Base-by-base conservation (phyloP, 2,329 filamentous ascomycete genomes). In the Metarhizium brunneum region DNA sequence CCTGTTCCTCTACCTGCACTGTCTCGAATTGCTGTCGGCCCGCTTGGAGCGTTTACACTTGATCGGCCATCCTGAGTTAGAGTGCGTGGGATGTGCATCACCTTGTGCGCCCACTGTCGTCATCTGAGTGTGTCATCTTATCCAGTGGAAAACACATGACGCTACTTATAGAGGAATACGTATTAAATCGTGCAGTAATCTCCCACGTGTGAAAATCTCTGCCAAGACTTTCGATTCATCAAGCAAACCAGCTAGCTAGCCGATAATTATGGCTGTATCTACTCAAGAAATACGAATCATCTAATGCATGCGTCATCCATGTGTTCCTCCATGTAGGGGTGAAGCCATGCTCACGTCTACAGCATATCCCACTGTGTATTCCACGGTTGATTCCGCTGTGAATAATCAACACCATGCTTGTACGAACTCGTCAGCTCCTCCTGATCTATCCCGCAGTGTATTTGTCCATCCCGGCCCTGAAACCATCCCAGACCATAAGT, bases 401-500 rank as follows among this genome's bases (percentile, higher is more conserved):
- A 69, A 36, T 76, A 75, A 56, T 78, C 75, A 47, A 78, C 68
- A 5, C 86, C 85, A 66, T 87, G 84, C 67, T 80, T 83, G 68
- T 90, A 92, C 56, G 68, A 72, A 57, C 78, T 80, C 58, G 78
- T 73, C 63, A 92, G 72, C 67, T 87, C 84, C 72, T 92, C 88
- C 71, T 90, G 79, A 65, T 92, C 88, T 56, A 92, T 81, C 13
- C 88, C 88, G 65, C 87, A 86, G 73, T 92, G 88, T 59, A 81
- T 80, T 68, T 86, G 78, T 3, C 85, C 84, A 68, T 92, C 88
- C 18, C 87, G 74, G 0, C 88, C 88, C 45, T 73, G 72, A 64
- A 91, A 91, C 87, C 87, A 91, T 1, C 88, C 88, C 38, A 92
- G 69, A 1, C 86, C 87, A 68, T 92, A 92, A 45, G 76, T 84